Percentiles rank a stretch among this genome's conserved stretches.
phyloP scores from a whole-genome alignment of 768 basidiomycete genomes.

The Hydnomerulius pinastri region DNA sequence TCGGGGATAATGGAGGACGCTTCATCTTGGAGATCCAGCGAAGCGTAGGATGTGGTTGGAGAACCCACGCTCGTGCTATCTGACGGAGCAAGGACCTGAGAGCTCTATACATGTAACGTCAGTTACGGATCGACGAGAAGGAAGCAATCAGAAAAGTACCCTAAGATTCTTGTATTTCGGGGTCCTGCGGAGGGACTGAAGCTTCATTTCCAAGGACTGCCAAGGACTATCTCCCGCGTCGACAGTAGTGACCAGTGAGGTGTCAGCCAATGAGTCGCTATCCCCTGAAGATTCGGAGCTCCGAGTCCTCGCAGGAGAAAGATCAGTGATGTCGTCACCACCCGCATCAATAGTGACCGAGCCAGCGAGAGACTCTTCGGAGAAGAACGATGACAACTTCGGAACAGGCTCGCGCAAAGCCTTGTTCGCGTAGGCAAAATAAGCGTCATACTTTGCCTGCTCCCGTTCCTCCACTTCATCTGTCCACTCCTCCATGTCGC shows the following conservation, averaged over 20 bases:
- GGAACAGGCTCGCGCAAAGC: slow-evolving; percentile 13
- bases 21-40: neutral
- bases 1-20: neutral
- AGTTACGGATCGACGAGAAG: neutral
- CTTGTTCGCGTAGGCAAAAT: slow-evolving; percentile 13
- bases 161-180: slow-evolving; percentile 19
- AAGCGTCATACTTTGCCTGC: slow-evolving; percentile 11
- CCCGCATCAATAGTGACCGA: neutral
- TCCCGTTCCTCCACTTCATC: slow-evolving; percentile 13
- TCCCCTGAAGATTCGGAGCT: neutral
- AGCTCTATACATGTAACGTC: neutral
- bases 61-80: neutral
- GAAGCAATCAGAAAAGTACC: slow-evolving; percentile 1
- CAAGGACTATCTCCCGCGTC: slow-evolving; percentile 3
- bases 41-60: neutral
- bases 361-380: neutral
- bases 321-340: neutral
- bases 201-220: neutral
- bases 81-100: neutral
- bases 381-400: slow-evolving; percentile 4
- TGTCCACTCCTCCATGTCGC: slow-evolving; percentile 15
- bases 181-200: slow-evolving; percentile 19
- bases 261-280: neutral
- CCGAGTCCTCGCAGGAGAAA: neutral
- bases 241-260: slow-evolving; percentile 25